Evolutionary conservation across 1,284 basidiomycete species (phyloP).

Genomic region (Ustilago tritici): DNA sequence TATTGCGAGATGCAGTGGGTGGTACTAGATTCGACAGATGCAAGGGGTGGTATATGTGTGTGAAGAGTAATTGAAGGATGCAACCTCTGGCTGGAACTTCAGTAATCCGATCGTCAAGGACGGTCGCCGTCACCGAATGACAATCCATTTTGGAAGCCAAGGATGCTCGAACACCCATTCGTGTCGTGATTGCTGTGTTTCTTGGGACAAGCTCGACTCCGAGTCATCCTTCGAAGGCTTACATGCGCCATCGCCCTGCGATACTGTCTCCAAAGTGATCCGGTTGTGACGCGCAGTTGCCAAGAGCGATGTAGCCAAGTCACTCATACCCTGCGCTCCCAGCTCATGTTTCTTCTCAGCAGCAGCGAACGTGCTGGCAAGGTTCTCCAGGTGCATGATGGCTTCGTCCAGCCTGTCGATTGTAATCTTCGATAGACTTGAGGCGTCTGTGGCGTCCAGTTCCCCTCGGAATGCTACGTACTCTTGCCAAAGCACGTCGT

Average conservation of each 20-base stretch:
- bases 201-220: background rate
- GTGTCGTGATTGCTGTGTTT: too few relatives aligned
- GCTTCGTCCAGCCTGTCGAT: slow-evolving; percentile 19
- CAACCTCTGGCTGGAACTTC: too few relatives aligned
- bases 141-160: slow-evolving; percentile 38
- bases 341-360: slow-evolving; percentile 13
- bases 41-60: background rate
- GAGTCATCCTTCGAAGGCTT: background rate
- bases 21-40: background rate
- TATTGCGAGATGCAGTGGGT: background rate
- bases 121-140: background rate
- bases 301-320: slow-evolving; percentile 19
- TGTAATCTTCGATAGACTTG: background rate
- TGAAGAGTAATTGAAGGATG: background rate
- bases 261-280: background rate
- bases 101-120: background rate
- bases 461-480: slow-evolving; percentile 16
- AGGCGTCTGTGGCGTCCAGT: background rate
- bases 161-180: slow-evolving; percentile 28
- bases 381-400: slow-evolving; percentile 13
- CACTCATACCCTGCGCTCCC: slow-evolving; percentile 6
- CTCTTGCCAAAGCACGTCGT: slow-evolving; percentile 37
- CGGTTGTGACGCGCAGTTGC: slow-evolving; percentile 28
- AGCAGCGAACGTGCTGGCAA: slow-evolving; percentile 5
- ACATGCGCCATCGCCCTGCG: background rate